A percentile compares a stretch with the other conserved stretches of the same genome.
Evolutionary conservation across 345 rosid species (phyloP).

Genomic region (Corymbia maculata): DNA sequence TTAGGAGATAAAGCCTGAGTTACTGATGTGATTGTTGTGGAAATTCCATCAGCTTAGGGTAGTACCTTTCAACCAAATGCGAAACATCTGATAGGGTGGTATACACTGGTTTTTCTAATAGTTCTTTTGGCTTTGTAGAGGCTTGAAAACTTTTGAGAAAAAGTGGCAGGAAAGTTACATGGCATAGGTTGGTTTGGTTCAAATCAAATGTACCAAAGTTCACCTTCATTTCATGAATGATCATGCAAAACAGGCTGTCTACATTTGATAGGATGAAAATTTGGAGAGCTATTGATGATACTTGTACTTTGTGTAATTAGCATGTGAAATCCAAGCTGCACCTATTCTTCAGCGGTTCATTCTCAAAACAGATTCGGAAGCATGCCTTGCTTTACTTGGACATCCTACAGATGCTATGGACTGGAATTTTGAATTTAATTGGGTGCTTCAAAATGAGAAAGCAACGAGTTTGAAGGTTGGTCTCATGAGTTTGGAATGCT

Average conservation of each 20-base stretch:
- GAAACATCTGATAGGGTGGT: neutral
- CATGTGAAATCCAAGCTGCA: neutral
- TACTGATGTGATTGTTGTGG: neutral
- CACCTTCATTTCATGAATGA: neutral
- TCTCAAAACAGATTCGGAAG: neutral
- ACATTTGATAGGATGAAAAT: neutral
- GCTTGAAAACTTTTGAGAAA: neutral
- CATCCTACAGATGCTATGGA: neutral
- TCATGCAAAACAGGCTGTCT: neutral
- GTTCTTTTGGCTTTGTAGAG: neutral
- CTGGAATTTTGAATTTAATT: neutral
- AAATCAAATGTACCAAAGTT: neutral
- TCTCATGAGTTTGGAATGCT: neutral
- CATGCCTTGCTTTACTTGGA: neutral
- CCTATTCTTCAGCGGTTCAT: neutral
- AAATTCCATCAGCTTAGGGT: neutral
- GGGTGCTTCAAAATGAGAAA: neutral
- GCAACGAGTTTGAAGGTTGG: neutral
- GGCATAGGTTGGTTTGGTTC: neutral
- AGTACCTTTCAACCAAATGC: neutral
- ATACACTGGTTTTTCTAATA: neutral
- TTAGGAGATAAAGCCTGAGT: neutral
- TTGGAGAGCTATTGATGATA: neutral
- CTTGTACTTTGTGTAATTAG: neutral
- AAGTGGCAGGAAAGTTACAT: neutral